Evolutionary conservation across 306 rosid species (phyloP), one percentile per base, ranked within the genome.

Genomic region (barrel medic (Medicago truncatula)): DNA sequence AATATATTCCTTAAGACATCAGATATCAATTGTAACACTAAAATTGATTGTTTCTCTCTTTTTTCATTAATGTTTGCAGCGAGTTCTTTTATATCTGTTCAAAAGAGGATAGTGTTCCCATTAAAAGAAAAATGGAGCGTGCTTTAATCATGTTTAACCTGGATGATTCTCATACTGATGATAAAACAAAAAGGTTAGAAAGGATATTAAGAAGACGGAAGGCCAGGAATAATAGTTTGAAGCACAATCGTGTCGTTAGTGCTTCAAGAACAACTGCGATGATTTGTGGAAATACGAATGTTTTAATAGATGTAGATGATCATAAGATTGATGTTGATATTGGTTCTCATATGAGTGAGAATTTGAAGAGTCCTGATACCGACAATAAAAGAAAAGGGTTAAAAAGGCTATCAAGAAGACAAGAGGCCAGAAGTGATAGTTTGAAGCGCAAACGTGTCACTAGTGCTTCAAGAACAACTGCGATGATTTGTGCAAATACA

Each of bases 201-300:
- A 90, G 90, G 81, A 67, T 85, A 54, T 78, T 20, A 86, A 90
- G 36, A 83, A 82, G 93, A 80, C 6, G 50, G 53, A 80, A 69
- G 78, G 21, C 9, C 23, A 8, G 9, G 21, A 20, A 16, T 36
- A 28, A 7, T 63, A 63, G 58, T 44, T 47, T 67, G 36, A 63
- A 34, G 38, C 18, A 2, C 15, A 66, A 15, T 8, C 7, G 34
- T 50, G 4, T 18, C 12, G 34, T 20, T 13, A 21, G 69, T 40
- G 56, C 65, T 81, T 39, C 52, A 41, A 75, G 39, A 57, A 70
- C 13, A 70, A 14, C 20, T 16, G 40, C 17, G 8, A 71, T 53
- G 70, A 61, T 47, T 44, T 7, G 12, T 39, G 23, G 57, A 59
- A 18, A 44, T 28, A 43, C 15, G 18, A 4, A 20, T 2, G 36